Conservation (phyloP, 306 rosid species). For the Dalbergia cochinchinensis region DNA sequence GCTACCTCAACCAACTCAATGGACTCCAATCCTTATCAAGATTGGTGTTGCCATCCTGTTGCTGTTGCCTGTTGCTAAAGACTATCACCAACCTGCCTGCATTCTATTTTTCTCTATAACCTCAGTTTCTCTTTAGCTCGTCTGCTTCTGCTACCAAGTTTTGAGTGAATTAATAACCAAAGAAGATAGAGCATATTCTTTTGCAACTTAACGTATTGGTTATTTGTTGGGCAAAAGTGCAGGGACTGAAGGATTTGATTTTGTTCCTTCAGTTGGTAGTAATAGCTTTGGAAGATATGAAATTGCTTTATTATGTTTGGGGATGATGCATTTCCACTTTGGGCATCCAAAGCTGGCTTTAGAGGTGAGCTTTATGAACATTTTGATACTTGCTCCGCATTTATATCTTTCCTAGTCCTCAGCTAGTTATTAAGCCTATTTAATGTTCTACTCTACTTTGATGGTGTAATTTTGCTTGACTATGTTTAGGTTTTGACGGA, state of each 20-base stretch:
- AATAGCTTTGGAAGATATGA: conserved; percentile 86
- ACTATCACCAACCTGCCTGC: conserved; percentile 6
- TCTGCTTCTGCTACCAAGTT: neutral
- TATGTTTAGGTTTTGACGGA: conserved; percentile 85
- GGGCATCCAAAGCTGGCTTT: conserved; percentile 96
- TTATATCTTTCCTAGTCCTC: conserved; percentile 20
- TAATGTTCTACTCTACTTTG: conserved; percentile 14
- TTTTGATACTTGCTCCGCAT: conserved; percentile 34
- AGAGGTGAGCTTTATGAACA: conserved; percentile 64
- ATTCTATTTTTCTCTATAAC: neutral
- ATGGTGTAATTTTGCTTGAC: conserved; percentile 39
- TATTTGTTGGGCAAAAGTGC: conserved; percentile 81
- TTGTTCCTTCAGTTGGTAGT: conserved; percentile 70
- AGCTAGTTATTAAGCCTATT: conserved; percentile 18
- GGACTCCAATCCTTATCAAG: neutral
- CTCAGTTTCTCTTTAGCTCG: neutral
- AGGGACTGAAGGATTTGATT: conserved; percentile 98
- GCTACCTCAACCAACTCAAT: neutral
- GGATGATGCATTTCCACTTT: conserved; percentile 97
- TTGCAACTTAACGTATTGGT: conserved; percentile 50
- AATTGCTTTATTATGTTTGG: conserved; percentile 84
- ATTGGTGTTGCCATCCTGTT: neutral
- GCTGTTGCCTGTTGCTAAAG: conserved; percentile 3
- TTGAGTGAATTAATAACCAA: conserved; percentile 34
- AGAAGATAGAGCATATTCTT: conserved; percentile 27